phyloP scores from a whole-genome alignment of 768 basidiomycete genomes.

The Russula sp. region DNA sequence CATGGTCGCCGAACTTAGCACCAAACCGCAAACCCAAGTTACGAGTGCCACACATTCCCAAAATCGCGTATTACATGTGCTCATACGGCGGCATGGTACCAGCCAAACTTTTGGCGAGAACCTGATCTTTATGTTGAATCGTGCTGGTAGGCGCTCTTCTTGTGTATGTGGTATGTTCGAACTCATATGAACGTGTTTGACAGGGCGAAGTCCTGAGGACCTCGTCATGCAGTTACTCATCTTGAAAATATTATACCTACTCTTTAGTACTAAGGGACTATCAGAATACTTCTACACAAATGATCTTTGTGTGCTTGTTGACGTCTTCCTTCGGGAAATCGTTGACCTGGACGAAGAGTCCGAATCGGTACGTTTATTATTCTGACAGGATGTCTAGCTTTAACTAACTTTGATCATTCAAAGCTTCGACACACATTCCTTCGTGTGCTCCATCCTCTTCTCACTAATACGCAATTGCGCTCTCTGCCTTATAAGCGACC shows the following conservation, averaged over 20 bases:
- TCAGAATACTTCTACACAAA: constrained; percentile 98
- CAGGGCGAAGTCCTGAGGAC: constrained; percentile 83
- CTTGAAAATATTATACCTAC: constrained; percentile 87
- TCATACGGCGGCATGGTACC: constrained; percentile 78
- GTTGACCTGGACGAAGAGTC: constrained; percentile 88
- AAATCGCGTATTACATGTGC: constrained; percentile 77
- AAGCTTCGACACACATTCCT: constrained; percentile 94
- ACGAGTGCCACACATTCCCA: constrained; percentile 25
- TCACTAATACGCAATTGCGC: constrained; percentile 89
- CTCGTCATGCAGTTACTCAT: constrained; percentile 92
- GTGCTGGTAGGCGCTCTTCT: constrained; percentile 58
- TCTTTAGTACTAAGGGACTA: constrained; percentile 90
- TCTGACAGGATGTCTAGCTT: not conserved
- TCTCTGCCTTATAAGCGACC: constrained; percentile 84
- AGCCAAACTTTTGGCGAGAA: constrained; percentile 97
- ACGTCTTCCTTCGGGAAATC: constrained; percentile 94
- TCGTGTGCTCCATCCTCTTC: constrained; percentile 89
- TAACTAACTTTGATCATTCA: not conserved
- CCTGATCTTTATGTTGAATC: constrained; percentile 98
- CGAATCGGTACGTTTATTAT: constrained; percentile 62
- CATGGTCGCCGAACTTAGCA: constrained; percentile 77
- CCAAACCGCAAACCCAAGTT: constrained; percentile 16
- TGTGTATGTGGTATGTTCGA: not conserved
- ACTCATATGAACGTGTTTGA: not conserved
- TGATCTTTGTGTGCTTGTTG: constrained; percentile 90